Evolutionary conservation across 1,284 basidiomycete genomes (phyloP).

Genomic region (Trichosporon sp.): DNA sequence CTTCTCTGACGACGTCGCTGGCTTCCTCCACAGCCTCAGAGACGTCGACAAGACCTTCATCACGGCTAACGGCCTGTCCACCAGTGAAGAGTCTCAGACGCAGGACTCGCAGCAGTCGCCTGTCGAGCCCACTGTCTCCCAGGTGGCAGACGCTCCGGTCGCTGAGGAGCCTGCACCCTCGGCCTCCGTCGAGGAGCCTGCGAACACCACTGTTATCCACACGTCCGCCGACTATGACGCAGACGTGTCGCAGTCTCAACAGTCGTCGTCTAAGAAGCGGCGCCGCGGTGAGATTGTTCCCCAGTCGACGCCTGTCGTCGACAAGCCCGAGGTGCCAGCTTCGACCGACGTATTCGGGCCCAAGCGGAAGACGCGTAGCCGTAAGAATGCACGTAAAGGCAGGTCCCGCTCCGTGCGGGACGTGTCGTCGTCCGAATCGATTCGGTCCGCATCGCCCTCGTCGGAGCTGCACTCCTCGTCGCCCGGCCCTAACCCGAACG

Average conservation of each 20-base stretch:
- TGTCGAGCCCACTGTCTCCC: not conserved
- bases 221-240: constrained; percentile 15
- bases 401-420: not conserved
- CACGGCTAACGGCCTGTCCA: constrained; percentile 27
- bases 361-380: constrained; percentile 3
- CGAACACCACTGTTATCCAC: not conserved
- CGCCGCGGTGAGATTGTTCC: constrained; percentile 8
- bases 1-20: constrained; percentile 31
- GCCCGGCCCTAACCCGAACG: not conserved
- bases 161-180: not conserved
- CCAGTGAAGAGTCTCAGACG: not conserved
- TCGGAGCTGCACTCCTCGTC: not conserved
- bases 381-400: constrained; percentile 3
- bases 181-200: not conserved
- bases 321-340: not conserved
- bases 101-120: not conserved
- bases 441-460: not conserved
- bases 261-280: constrained; percentile 8
- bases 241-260: constrained; percentile 12
- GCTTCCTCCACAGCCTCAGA: constrained; percentile 34
- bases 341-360: constrained; percentile 36
- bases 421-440: not conserved
- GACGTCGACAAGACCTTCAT: constrained; percentile 37
- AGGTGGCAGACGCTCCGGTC: not conserved
- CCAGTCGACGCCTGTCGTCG: constrained; percentile 5